phyloP scores from a whole-genome alignment of 1,284 basidiomycete species.

The Phellopilus nigrolimitatus region DNA sequence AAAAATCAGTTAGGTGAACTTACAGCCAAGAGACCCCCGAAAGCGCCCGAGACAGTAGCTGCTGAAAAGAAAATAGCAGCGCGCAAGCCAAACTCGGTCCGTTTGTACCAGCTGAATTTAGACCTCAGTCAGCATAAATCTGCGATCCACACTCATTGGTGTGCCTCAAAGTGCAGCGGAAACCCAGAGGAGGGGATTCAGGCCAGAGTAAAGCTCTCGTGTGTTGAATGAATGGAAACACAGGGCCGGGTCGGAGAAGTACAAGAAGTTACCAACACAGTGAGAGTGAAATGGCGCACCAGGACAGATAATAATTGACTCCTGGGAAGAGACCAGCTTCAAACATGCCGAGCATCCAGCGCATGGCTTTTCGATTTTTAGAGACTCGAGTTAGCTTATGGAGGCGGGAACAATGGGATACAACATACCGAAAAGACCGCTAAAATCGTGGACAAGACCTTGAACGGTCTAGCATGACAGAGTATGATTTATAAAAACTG shows the following conservation, averaged over 20 bases:
- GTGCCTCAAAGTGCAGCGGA: background rate
- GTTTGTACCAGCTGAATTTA: slow-evolving; percentile 23
- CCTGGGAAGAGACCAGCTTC: slow-evolving; percentile 26
- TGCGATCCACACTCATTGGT: background rate
- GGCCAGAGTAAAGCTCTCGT: background rate
- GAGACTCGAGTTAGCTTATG: no score
- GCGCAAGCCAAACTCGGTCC: slow-evolving; percentile 25
- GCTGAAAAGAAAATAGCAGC: slow-evolving; percentile 27
- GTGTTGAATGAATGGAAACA: no score
- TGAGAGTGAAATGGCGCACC: slow-evolving; percentile 7
- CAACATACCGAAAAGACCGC: slow-evolving; percentile 53
- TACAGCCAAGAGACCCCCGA: slow-evolving; percentile 20
- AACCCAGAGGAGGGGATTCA: background rate
- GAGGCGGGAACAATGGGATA: no score
- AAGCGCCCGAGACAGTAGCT: slow-evolving; percentile 25
- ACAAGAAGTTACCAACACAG: slow-evolving; percentile 1
- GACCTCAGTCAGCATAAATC: background rate
- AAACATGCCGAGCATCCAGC: slow-evolving; percentile 23
- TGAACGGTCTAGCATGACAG: slow-evolving; percentile 48
- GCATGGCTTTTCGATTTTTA: slow-evolving; percentile 10
- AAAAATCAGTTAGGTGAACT: background rate
- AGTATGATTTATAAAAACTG: slow-evolving; percentile 7
- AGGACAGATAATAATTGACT: slow-evolving; percentile 17
- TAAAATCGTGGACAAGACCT: slow-evolving; percentile 61
- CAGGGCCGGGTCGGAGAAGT: no score